phyloP scores from a whole-genome alignment of 2,329 filamentous ascomycete genomes.

The Colletotrichum euphorbiae region DNA sequence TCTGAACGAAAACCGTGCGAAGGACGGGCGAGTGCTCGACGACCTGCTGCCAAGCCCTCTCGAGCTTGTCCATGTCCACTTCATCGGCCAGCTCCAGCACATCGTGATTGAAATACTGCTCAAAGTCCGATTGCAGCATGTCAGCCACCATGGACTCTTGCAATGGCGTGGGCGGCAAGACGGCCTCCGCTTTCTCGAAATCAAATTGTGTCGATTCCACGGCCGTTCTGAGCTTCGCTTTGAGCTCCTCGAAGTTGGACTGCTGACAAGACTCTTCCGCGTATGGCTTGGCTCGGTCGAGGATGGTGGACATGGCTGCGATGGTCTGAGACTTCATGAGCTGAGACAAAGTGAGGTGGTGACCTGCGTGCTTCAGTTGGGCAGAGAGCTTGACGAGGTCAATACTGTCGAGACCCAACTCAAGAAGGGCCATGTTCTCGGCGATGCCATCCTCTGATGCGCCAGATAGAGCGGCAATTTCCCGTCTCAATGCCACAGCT shows the following conservation, averaged over 20 bases:
- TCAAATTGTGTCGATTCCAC: slow-evolving; percentile 50
- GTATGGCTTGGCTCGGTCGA: background rate
- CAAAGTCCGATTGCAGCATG: slow-evolving; percentile 80
- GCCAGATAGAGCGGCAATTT: slow-evolving; percentile 73
- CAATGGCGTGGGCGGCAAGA: slow-evolving; percentile 82
- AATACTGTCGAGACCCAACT: slow-evolving; percentile 91
- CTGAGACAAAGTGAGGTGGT: slow-evolving; percentile 76
- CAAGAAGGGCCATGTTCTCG: slow-evolving; percentile 75
- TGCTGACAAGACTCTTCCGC: slow-evolving; percentile 41
- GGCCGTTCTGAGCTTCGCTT: slow-evolving; percentile 51
- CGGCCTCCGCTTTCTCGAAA: slow-evolving; percentile 60
- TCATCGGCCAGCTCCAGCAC: slow-evolving; percentile 69
- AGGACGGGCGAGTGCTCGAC: slow-evolving; percentile 75
- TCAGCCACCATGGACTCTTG: slow-evolving; percentile 89
- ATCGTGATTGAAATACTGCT: slow-evolving; percentile 88
- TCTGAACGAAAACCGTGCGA: slow-evolving; percentile 76
- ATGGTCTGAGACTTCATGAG: slow-evolving; percentile 82
- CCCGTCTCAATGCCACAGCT: slow-evolving; percentile 65
- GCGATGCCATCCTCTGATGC: slow-evolving; percentile 63
- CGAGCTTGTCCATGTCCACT: slow-evolving; percentile 68
- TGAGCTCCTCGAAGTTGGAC: slow-evolving; percentile 41
- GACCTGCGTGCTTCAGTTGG: slow-evolving; percentile 69
- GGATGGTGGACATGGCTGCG: slow-evolving; percentile 62
- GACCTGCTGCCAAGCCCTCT: slow-evolving; percentile 71
- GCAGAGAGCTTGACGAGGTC: slow-evolving; percentile 88